Conservation (phyloP, 805 yeast species). For the Komagataella populi region DNA sequence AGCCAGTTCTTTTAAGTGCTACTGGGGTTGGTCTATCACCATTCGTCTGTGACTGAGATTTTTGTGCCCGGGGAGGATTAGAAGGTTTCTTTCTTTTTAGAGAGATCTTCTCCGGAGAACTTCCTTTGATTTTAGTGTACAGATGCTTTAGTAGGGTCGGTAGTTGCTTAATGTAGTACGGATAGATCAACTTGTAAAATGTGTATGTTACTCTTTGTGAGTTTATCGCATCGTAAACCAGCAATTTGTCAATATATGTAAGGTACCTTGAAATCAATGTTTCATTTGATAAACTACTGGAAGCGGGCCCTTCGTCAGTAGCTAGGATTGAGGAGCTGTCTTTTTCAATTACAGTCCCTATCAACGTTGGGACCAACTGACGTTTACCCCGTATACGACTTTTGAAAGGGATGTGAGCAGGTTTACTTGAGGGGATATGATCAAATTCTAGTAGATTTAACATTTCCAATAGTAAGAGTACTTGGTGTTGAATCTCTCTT, state of each 20-base stretch:
- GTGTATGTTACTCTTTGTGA: conserved; percentile 13
- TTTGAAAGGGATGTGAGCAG: conserved; percentile 2
- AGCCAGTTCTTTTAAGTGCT: conserved; percentile 10
- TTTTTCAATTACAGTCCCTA: conserved; percentile 15
- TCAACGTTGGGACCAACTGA: conserved; percentile 17
- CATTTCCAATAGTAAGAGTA: conserved; percentile 14
- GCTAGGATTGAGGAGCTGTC: neutral
- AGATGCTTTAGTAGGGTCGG: conserved; percentile 12
- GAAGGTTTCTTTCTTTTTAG: conserved; percentile 1
- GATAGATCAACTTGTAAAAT: conserved; percentile 15
- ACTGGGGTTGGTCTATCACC: neutral
- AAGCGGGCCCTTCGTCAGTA: neutral
- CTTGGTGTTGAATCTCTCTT: conserved; percentile 16
- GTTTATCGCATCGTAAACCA: conserved; percentile 18
- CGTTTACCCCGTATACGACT: conserved; percentile 15
- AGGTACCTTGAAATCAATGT: neutral
- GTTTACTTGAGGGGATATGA: neutral
- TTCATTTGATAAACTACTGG: neutral
- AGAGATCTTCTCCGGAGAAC: conserved; percentile 7
- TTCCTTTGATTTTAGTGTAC: conserved; percentile 15
- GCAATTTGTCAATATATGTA: conserved; percentile 14
- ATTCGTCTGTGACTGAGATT: neutral
- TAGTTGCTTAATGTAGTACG: conserved; percentile 15
- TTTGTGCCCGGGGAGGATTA: neutral
- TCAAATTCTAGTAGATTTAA: conserved; percentile 5